Percentiles rank a stretch among this genome's conserved stretches.
Conservation (phyloP, 2,329 filamentous ascomycete species). For the Cladosporium sphaerospermum region DNA sequence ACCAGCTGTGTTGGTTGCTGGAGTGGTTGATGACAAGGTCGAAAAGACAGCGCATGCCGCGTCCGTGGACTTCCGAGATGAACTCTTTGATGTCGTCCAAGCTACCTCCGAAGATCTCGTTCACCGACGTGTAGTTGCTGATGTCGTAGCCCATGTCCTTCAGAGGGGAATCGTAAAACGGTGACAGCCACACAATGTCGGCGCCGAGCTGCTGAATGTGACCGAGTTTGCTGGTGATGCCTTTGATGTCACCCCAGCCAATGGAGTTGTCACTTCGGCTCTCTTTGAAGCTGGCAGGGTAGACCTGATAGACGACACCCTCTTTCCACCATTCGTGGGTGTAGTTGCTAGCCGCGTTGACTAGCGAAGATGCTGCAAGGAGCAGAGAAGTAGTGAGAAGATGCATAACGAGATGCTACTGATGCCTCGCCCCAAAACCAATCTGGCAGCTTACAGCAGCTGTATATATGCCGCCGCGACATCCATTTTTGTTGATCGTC, state of each 20-base stretch:
- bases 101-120: conserved; percentile 60
- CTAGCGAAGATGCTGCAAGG: conserved; percentile 4
- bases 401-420: neutral
- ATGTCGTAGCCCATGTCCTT: conserved; percentile 65
- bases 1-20: conserved; percentile 63
- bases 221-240: conserved; percentile 54
- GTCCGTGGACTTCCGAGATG: conserved; percentile 51
- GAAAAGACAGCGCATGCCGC: conserved; percentile 63
- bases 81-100: conserved; percentile 58
- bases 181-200: conserved; percentile 59
- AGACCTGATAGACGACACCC: conserved; percentile 39
- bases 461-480: neutral
- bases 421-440: neutral
- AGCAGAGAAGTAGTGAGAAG: neutral
- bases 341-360: neutral
- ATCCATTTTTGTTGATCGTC: neutral
- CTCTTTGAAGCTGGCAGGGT: conserved; percentile 39
- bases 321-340: conserved; percentile 39
- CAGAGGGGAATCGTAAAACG: conserved; percentile 58
- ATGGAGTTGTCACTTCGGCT: conserved; percentile 41
- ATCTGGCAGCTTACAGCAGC: no score
- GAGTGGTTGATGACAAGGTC: conserved; percentile 73
- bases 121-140: conserved; percentile 58
- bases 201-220: conserved; percentile 55
- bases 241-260: conserved; percentile 54